Evolutionary conservation across 1,284 basidiomycete species (phyloP).

Genomic region (Caloboletus firmus): DNA sequence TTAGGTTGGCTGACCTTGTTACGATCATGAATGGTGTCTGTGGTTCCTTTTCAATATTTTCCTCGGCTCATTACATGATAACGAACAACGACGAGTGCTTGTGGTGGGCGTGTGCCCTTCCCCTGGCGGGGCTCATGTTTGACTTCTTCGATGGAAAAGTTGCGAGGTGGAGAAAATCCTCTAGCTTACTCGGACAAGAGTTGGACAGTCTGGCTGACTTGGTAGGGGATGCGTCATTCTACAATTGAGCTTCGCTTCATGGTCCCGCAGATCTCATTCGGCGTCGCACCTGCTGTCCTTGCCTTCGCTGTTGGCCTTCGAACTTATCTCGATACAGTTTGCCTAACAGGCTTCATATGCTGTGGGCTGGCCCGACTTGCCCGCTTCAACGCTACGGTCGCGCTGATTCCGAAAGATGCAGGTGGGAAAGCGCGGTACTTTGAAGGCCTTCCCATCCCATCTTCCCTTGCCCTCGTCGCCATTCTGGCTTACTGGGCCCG

Average conservation of each 20-base stretch:
- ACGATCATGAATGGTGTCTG: constrained; percentile 99
- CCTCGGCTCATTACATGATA: constrained; percentile 84
- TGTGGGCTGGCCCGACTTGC: constrained; percentile 95
- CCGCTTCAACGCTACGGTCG: constrained; percentile 98
- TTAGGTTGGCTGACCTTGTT: constrained; percentile 95
- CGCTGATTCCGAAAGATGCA: constrained; percentile 86
- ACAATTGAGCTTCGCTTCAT: constrained; percentile 3
- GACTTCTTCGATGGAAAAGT: constrained; percentile 99
- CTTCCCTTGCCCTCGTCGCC: constrained; percentile 80
- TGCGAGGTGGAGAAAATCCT: constrained; percentile 93
- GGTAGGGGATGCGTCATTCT: constrained; percentile 45
- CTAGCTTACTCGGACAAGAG: constrained; percentile 97
- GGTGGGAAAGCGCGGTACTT: constrained; percentile 93
- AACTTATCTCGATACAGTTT: constrained; percentile 84
- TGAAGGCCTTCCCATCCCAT: constrained; percentile 97
- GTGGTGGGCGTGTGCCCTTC: constrained; percentile 85
- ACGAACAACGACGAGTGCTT: constrained; percentile 81
- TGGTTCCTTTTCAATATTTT: constrained; percentile 94
- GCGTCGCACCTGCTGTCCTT: constrained; percentile 91
- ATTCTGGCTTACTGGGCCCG: constrained; percentile 82
- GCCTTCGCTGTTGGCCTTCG: constrained; percentile 92
- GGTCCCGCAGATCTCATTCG: constrained; percentile 84
- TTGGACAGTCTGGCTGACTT: constrained; percentile 96
- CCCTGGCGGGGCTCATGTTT: constrained; percentile 95
- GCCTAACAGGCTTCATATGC: constrained; percentile 90